A percentile compares a stretch with the other conserved stretches of the same genome.
These are phyloP conservation scores for Eimeria maxima DNA, from an alignment of 169 alveolate species.

Conservation along the genomic window DNA sequence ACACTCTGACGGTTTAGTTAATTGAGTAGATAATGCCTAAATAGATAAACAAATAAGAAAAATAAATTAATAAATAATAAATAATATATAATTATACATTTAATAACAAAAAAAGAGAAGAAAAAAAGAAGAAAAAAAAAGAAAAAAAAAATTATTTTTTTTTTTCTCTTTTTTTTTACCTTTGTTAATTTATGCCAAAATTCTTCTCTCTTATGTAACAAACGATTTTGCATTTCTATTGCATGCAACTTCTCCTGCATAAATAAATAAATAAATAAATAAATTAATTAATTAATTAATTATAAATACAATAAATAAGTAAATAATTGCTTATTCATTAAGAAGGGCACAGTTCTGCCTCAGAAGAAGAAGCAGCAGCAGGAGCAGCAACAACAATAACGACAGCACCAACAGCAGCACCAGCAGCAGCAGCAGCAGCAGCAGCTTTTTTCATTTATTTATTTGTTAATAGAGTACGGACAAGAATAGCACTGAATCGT, in stretches of 20 bases:
- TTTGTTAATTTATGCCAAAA: conserved; percentile 5
- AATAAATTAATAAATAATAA: no score
- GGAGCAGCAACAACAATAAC: background rate
- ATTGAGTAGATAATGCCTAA: conserved; percentile 20
- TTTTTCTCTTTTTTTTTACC: background rate
- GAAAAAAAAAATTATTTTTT: no score
- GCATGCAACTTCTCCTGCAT: background rate
- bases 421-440: background rate
- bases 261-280: no score
- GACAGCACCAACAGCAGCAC: conserved; percentile 15
- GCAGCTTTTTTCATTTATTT: no score
- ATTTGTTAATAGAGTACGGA: background rate
- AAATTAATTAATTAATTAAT: no score
- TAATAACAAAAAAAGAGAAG: no score
- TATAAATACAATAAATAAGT: no score
- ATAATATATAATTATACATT: no score
- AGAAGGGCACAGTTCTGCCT: background rate
- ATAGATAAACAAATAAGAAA: no score
- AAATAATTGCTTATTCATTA: no score
- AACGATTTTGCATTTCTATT: background rate
- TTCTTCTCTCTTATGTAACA: conserved; percentile 10
- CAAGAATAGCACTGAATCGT: background rate
- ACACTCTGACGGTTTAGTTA: background rate
- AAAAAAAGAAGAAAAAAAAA: no score
- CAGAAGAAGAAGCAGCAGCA: conserved; percentile 29